Percentiles rank a stretch among this genome's conserved stretches.
phyloP scores from a whole-genome alignment of 768 basidiomycete genomes.

The Suillus subaureus region DNA sequence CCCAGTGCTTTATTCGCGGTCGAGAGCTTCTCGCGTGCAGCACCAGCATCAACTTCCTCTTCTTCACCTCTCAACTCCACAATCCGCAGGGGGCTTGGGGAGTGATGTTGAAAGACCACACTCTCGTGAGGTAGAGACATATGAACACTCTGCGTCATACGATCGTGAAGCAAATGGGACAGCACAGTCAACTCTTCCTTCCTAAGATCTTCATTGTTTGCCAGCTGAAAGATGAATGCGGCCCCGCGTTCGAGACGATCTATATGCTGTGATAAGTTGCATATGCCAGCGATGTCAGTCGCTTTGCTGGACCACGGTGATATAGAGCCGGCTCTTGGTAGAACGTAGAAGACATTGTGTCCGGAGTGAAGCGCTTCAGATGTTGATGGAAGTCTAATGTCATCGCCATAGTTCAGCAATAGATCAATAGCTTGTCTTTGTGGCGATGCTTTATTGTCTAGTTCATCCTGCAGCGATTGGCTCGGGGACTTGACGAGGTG shows the following conservation, averaged over 20 bases:
- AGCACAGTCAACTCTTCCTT: conserved; percentile 53
- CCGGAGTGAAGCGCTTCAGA: conserved; percentile 32
- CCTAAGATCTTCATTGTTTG: conserved; percentile 42
- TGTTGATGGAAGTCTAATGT: conserved; percentile 54
- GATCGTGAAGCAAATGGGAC: conserved; percentile 82
- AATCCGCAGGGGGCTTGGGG: conserved; percentile 67
- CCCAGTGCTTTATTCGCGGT: conserved; percentile 84
- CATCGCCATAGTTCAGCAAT: conserved; percentile 86
- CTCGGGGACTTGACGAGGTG: conserved; percentile 78
- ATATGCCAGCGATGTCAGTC: conserved; percentile 90
- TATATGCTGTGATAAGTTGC: conserved; percentile 72
- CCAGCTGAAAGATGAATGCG: conserved; percentile 62
- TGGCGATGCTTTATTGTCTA: conserved; percentile 46
- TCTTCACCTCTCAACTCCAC: conserved; percentile 56
- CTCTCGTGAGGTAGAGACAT: conserved; percentile 58
- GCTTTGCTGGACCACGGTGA: conserved; percentile 99
- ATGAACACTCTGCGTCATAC: conserved; percentile 91
- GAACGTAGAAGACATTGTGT: conserved; percentile 63
- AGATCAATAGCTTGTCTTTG: conserved; percentile 59
- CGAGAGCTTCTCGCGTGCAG: conserved; percentile 65
- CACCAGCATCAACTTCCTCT: conserved; percentile 27
- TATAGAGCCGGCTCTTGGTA: conserved; percentile 87
- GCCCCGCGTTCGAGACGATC: conserved; percentile 87
- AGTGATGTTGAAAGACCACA: conserved; percentile 58
- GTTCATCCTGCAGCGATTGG: conserved; percentile 44